These are phyloP conservation scores for Rhododendron williamsianum DNA, from an alignment of 148 eudicot species.

Conservation along the genomic window DNA sequence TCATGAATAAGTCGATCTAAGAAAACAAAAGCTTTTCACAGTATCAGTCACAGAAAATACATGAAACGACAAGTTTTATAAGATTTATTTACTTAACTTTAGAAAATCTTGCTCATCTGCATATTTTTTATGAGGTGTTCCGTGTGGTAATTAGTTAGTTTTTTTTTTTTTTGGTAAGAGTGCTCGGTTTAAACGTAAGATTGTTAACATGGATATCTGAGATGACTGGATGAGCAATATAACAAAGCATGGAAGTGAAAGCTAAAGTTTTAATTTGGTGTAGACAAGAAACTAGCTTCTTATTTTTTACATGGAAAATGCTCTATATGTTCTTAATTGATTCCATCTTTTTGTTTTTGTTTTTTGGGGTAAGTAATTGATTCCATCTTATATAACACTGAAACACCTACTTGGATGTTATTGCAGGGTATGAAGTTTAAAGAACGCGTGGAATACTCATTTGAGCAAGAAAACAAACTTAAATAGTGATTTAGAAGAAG, in stretches of 20 bases:
- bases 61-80: neutral
- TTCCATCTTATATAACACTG: neutral
- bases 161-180: too few species aligned
- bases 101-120: too few species aligned
- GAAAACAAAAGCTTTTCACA: neutral
- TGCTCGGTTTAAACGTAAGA: too few species aligned
- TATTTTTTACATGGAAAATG: neutral
- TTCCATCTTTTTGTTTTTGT: too few species aligned
- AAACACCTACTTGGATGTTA: neutral
- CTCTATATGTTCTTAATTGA: neutral
- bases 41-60: neutral
- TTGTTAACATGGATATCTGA: too few species aligned
- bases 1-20: neutral
- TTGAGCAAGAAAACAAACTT: conserved; percentile 6
- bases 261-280: neutral
- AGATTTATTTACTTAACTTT: too few species aligned
- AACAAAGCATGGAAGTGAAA: neutral
- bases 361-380: too few species aligned
- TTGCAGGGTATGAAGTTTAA: neutral
- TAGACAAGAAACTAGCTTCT: neutral
- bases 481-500: neutral
- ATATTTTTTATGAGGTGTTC: too few species aligned
- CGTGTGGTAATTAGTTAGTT: too few species aligned
- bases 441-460: conserved; percentile 1
- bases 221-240: too few species aligned